Base-by-base conservation (phyloP, 441 rosid genomes). In the Euphorbia corollata region DNA sequence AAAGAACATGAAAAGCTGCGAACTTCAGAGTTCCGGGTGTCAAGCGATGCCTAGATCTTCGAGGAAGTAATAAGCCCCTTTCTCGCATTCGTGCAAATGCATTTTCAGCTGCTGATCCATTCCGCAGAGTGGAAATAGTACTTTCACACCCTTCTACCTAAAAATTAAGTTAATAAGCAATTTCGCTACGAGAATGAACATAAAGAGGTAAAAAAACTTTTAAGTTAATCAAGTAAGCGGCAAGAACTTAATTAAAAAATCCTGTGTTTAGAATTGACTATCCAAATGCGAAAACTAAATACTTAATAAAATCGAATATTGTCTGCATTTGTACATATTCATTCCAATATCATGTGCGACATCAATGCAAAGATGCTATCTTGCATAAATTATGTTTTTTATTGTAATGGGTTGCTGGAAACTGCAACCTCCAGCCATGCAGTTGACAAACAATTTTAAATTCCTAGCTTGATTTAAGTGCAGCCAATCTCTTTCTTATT, bases 21-120 rank as follows among this genome's bases (percentile, higher is more conserved):
- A 87, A 96, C 73, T 96, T 92, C 61, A 96, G 98, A 61, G 99
- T 96, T 78, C 99, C 98, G 75, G 99, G 99, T 50, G 99, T 96
- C 86, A 96, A 79, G 58, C 98, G 87, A 79, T 96, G 99, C 84
- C 99, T 92, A 13, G 98, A 96, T 80, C 88, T 90, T 43, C 97
- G 85, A 19, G 94, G 91, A 75, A 83, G 86, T 74, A 92, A 80
- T 51, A 86, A 79, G 53, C 99, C 99, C 80, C 90, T 96, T 79
- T 92, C 96, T 73, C 92, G 89, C 99, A 96, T 96, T 68, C 79
- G 74, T 32, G 91, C 83, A 83, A 96, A 89, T 64, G 99, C 98
- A 82, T 77, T 91, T 75, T 89, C 98, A 75, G 98, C 99, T 59
- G 99, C 99, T 63, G 88, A 87, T 54, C 99, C 99, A 78, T 82